Conservation (phyloP, 2,329 filamentous ascomycete genomes). For the Periconia sp. region DNA sequence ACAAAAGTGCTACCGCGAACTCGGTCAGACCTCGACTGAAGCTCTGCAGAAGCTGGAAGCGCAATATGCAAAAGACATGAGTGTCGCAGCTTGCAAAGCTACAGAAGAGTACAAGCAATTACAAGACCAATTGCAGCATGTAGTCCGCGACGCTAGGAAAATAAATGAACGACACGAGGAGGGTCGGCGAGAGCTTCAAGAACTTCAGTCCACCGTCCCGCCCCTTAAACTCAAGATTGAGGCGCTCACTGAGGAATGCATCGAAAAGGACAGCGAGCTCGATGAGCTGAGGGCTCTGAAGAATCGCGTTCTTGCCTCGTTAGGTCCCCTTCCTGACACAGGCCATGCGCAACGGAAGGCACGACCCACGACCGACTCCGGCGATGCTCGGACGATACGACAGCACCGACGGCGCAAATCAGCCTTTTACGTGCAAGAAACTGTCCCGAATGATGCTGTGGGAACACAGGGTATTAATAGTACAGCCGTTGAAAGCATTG, state of each 20-base stretch:
- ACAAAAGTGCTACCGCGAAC: slow-evolving; percentile 24
- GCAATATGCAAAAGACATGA: slow-evolving; percentile 22
- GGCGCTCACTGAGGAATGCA: slow-evolving; percentile 32
- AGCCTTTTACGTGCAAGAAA: slow-evolving; percentile 16
- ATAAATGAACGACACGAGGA: slow-evolving; percentile 18
- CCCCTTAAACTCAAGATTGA: slow-evolving; percentile 27
- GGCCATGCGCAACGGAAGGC: slow-evolving; percentile 14
- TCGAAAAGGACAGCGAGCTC: slow-evolving; percentile 38
- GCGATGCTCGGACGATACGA: slow-evolving; percentile 14
- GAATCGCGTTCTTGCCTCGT: slow-evolving; percentile 28
- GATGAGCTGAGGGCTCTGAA: slow-evolving; percentile 30
- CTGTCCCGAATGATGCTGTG: slow-evolving; percentile 1
- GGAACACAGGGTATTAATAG: slow-evolving; percentile 11
- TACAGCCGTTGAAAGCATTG: slow-evolving; percentile 22
- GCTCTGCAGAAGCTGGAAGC: slow-evolving; percentile 20
- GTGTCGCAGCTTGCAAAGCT: slow-evolving; percentile 18
- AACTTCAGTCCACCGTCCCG: slow-evolving; percentile 21
- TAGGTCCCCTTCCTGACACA: slow-evolving; percentile 25
- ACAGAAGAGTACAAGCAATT: slow-evolving; percentile 21
- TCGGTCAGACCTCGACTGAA: slow-evolving; percentile 24
- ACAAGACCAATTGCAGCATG: slow-evolving; percentile 22
- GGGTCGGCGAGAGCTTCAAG: slow-evolving; percentile 19
- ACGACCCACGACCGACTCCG: slow-evolving; percentile 16
- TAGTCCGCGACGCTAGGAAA: slow-evolving; percentile 8
- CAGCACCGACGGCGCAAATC: slow-evolving; percentile 33